Base-by-base conservation (phyloP, 805 yeast species). In the Saturnispora silvae region DNA sequence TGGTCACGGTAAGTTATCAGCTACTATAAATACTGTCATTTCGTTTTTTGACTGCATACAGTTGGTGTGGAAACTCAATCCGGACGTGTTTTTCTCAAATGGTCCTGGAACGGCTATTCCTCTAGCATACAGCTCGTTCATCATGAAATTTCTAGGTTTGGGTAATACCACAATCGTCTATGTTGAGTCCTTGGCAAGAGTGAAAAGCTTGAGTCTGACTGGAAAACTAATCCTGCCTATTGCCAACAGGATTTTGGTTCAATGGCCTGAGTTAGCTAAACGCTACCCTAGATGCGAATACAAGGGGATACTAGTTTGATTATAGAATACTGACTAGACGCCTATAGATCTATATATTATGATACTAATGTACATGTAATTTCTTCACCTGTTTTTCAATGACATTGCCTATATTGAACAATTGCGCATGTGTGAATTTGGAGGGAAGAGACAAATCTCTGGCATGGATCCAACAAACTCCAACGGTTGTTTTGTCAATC, bases 21-120 rank as follows among this genome's bases (percentile, higher is more conserved):
- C 71, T 7, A 18, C 58, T 1, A 20, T 40, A 3, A 58, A 61
- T 29, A 60, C 69, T 1, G 2, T 59, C 3, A 24, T 42, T 6
- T 62, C 71, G 1, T 45, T 64, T 14, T 8, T 42, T 0, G 44
- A 56, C 1, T 44, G 56, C 1, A 31, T 48, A 10, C 18, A 30
- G 3, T 18, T 56, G 10, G 16, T 46, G 3, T 5, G 35, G 22
- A 18, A 19, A 4, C 18, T 28, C 2, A 35, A 37, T 20, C 64
- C 64, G 0, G 57, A 59, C 38, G 38, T 54, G 2, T 52, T 68
- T 24, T 46, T 68, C 16, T 57, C 66, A 41, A 84, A 84, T 50
- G 95, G 95, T 3, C 96, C 87, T 4, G 96, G 86, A 1, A 79
- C 92, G 1, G 62, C 81, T 18, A 84, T 82, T 3, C 79, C 87